Evolutionary conservation across 1,284 basidiomycete genomes (phyloP).

Genomic region (Moesziomyces sp.): DNA sequence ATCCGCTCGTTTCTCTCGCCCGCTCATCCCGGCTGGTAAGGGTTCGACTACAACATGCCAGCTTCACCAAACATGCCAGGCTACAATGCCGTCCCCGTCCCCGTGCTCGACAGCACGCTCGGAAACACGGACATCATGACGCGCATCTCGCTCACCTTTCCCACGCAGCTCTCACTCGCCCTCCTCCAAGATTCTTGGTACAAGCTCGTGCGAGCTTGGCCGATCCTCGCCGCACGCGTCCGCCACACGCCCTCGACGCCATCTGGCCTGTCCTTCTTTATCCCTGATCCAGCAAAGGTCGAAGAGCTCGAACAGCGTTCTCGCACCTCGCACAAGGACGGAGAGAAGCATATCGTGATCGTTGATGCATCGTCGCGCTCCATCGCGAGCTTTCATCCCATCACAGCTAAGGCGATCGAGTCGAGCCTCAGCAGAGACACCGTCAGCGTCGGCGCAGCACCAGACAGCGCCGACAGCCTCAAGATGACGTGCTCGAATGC

Average conservation of each 20-base stretch:
- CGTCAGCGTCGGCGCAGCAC: conserved; percentile 12
- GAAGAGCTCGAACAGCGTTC: conserved; percentile 9
- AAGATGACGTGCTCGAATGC: conserved; percentile 19
- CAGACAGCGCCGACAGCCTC: conserved; percentile 3
- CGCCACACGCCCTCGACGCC: conserved; percentile 14
- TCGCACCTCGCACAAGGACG: not conserved
- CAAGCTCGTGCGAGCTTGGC: conserved; percentile 21
- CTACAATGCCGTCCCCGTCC: conserved; percentile 11
- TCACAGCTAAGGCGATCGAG: conserved; percentile 11
- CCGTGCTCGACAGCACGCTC: conserved; percentile 16
- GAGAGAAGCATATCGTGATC: conserved; percentile 14
- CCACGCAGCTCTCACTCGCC: conserved; percentile 1
- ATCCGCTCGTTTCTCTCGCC: not conserved
- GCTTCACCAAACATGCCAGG: not conserved
- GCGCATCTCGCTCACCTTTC: conserved; percentile 24
- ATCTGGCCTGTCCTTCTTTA: conserved; percentile 10
- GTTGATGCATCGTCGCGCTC: conserved; percentile 9
- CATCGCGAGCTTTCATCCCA: conserved; percentile 16
- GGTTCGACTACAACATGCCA: not conserved
- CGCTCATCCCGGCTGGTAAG: not conserved
- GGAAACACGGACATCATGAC: conserved; percentile 26
- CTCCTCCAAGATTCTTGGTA: conserved; percentile 21
- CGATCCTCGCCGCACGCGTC: conserved; percentile 26
- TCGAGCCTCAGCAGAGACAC: not conserved
- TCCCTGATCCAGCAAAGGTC: conserved; percentile 8